These are phyloP conservation scores for Lichina pygmaea DNA, from an alignment of 495 filamentous ascomycete species.

Conservation along the genomic window DNA sequence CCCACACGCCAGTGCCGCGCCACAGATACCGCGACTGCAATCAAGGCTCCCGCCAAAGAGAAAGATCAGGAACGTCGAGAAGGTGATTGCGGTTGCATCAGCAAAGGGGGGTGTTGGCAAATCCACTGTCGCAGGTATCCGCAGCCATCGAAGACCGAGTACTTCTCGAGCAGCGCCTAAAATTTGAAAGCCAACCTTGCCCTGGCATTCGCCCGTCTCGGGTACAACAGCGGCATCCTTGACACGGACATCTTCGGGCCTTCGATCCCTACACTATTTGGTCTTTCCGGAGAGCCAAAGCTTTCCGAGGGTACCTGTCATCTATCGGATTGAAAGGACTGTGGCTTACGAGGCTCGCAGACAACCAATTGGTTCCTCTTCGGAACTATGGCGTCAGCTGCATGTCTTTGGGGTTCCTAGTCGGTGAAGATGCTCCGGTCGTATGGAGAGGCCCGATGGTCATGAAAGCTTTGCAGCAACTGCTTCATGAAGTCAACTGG, in stretches of 20 bases:
- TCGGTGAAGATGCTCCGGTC: conserved; percentile 53
- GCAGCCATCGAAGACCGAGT: conserved; percentile 2
- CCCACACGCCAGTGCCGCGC: conserved; percentile 45
- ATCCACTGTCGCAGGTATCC: conserved; percentile 57
- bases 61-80: conserved; percentile 52
- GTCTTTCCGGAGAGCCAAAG: conserved; percentile 45
- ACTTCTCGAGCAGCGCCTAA: neutral
- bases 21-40: conserved; percentile 50
- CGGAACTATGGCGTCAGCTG: conserved; percentile 92
- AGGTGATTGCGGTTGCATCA: conserved; percentile 77
- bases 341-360: conserved; percentile 15
- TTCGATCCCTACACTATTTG: conserved; percentile 72
- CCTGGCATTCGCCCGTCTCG: conserved; percentile 54
- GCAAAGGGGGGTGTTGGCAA: conserved; percentile 96
- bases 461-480: conserved; percentile 86
- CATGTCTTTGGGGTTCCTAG: conserved; percentile 95
- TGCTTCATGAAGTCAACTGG: conserved; percentile 88
- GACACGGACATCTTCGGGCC: conserved; percentile 95
- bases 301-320: conserved; percentile 27
- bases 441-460: conserved; percentile 95
- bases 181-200: conserved; percentile 45
- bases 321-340: conserved; percentile 1
- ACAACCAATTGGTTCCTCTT: conserved; percentile 61
- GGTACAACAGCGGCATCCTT: conserved; percentile 60
- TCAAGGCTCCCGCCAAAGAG: conserved; percentile 62